These are phyloP conservation scores for Larix kaempferi DNA, from an alignment of 75 land plant species.

Conservation along the genomic window DNA sequence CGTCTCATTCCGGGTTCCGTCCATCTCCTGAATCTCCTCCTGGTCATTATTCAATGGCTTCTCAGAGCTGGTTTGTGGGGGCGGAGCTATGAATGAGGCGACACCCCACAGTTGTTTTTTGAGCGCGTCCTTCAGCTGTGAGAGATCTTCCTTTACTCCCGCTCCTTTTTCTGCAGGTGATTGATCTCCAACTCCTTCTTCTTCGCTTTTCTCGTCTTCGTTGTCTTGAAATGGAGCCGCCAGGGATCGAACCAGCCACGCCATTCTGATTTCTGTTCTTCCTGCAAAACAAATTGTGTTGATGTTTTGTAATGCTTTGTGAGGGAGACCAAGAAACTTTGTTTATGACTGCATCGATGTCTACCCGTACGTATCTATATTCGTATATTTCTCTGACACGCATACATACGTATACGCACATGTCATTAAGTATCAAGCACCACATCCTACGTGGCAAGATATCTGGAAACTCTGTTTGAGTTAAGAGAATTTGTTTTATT, in stretches of 20 bases:
- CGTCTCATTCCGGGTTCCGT: neutral
- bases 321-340: no score
- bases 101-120: conserved; percentile 82
- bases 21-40: neutral
- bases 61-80: conserved; percentile 13
- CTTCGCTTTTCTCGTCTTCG: neutral
- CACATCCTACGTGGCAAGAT: no score
- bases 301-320: no score
- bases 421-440: no score
- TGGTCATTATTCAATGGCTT: neutral
- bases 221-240: conserved; percentile 5
- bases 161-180: neutral
- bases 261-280: neutral
- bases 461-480: no score
- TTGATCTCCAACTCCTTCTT: neutral
- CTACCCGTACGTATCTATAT: no score
- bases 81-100: conserved; percentile 87
- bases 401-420: no score
- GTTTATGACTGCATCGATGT: no score
- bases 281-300: no score
- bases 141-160: conserved; percentile 76
- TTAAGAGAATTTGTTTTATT: no score
- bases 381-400: no score
- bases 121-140: conserved; percentile 61
- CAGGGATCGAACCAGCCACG: conserved; percentile 10